phyloP scores from a whole-genome alignment of 2,329 filamentous ascomycete genomes.

The Botrytis deweyae region DNA sequence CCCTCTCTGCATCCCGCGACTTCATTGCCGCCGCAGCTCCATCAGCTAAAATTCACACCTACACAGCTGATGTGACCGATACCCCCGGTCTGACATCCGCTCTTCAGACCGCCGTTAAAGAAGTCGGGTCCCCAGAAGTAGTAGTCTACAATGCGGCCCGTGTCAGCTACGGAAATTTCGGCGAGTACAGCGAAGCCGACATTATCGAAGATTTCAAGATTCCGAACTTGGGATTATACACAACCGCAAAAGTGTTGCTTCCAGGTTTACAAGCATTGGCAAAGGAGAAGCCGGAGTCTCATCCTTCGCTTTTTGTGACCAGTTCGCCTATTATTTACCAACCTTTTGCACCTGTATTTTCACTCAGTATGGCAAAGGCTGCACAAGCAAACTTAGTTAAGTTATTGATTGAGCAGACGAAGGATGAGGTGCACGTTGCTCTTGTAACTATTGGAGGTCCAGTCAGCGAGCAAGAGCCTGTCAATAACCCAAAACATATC shows the following conservation, averaged over 20 bases:
- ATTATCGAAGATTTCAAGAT: constrained; percentile 53
- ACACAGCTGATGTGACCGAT: constrained; percentile 9
- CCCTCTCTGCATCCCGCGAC: neutral
- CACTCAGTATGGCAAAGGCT: constrained; percentile 51
- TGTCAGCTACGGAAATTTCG: constrained; percentile 45
- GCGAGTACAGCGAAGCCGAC: constrained; percentile 45
- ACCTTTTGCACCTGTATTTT: constrained; percentile 49
- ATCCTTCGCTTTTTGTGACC: constrained; percentile 16
- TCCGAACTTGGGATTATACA: constrained; percentile 49
- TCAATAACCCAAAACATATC: constrained; percentile 47
- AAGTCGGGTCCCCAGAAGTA: constrained; percentile 40
- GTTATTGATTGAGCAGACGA: constrained; percentile 42
- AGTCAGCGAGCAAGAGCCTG: constrained; percentile 44
- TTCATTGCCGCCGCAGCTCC: constrained; percentile 41
- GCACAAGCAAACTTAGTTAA: constrained; percentile 51
- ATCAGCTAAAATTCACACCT: constrained; percentile 1
- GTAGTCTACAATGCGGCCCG: constrained; percentile 54
- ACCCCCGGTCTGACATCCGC: constrained; percentile 40
- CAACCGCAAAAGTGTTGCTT: constrained; percentile 27
- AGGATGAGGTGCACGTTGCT: constrained; percentile 46
- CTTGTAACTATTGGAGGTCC: constrained; percentile 48
- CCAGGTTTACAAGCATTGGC: neutral
- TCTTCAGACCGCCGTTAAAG: constrained; percentile 44
- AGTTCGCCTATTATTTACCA: constrained; percentile 27
- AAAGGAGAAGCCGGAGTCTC: neutral